Conservation (phyloP, 352 stramenopile species). For the Ophiocytium majus region DNA sequence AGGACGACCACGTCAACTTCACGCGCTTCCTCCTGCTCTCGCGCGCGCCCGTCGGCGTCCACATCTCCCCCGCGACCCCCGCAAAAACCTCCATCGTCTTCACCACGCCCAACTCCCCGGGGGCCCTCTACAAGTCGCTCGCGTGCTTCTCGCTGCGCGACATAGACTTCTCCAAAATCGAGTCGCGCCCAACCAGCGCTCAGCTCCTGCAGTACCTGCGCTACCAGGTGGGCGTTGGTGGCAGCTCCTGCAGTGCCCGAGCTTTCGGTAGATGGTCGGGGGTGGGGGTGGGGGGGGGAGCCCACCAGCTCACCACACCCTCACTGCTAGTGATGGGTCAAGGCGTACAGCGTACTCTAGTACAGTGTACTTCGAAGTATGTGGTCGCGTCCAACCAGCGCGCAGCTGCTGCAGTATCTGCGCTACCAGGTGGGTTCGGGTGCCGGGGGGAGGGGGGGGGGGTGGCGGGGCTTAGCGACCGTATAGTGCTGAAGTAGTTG, state of each 20-base stretch:
- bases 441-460: too few relatives aligned
- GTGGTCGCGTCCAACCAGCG: conserved; percentile 67
- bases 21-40: conserved; percentile 87
- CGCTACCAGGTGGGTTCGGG: conserved; percentile 48
- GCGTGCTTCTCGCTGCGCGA: conserved; percentile 72
- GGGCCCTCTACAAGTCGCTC: conserved; percentile 73
- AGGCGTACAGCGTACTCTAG: neutral
- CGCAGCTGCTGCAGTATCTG: conserved; percentile 58
- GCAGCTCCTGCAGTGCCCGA: too few relatives aligned
- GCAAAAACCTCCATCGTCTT: conserved; percentile 75
- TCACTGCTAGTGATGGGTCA: conserved; percentile 69
- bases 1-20: conserved; percentile 85
- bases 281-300: conserved; percentile 94
- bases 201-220: conserved; percentile 58
- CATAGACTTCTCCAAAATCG: conserved; percentile 80
- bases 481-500: too few relatives aligned
- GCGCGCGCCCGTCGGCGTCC: conserved; percentile 48
- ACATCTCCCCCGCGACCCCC: conserved; percentile 36
- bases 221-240: conserved; percentile 43
- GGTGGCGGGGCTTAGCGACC: too few relatives aligned
- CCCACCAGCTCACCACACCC: conserved; percentile 79
- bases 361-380: conserved; percentile 59
- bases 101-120: conserved; percentile 68
- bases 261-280: too few relatives aligned
- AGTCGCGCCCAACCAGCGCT: conserved; percentile 66